Conservation (phyloP, 306 rosid species). For the Prosopis cineraria region DNA sequence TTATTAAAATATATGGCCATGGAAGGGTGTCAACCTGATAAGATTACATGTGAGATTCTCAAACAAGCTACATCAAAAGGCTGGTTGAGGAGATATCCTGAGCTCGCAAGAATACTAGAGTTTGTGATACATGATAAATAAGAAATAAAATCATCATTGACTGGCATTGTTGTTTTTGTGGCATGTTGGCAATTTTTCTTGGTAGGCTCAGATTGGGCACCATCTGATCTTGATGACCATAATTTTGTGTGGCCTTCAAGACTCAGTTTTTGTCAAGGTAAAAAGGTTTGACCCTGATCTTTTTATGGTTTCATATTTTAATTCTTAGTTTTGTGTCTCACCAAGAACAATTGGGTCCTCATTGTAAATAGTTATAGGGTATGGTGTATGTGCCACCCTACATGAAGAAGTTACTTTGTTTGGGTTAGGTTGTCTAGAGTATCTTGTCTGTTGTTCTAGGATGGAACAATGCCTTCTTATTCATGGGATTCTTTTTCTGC, state of each 20-base stretch:
- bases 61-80: conserved; percentile 19
- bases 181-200: neutral
- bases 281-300: neutral
- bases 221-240: neutral
- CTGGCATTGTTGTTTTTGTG: neutral
- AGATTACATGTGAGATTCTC: conserved; percentile 31
- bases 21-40: conserved; percentile 39
- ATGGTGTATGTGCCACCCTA: neutral
- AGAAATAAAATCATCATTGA: conserved; percentile 1
- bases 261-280: conserved; percentile 3
- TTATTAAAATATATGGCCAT: conserved; percentile 34
- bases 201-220: neutral
- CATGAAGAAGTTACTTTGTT: neutral
- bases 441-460: neutral
- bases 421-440: neutral
- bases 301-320: neutral
- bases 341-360: neutral
- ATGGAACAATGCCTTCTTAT: neutral
- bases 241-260: neutral
- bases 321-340: neutral
- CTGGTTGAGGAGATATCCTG: conserved; percentile 31
- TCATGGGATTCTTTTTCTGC: neutral
- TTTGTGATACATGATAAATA: conserved; percentile 4
- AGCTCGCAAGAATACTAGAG: conserved; percentile 20
- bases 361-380: neutral